A percentile compares a stretch with the other conserved stretches of the same genome.
Conservation (phyloP, 768 basidiomycete species). For the Termitomyces sp. region DNA sequence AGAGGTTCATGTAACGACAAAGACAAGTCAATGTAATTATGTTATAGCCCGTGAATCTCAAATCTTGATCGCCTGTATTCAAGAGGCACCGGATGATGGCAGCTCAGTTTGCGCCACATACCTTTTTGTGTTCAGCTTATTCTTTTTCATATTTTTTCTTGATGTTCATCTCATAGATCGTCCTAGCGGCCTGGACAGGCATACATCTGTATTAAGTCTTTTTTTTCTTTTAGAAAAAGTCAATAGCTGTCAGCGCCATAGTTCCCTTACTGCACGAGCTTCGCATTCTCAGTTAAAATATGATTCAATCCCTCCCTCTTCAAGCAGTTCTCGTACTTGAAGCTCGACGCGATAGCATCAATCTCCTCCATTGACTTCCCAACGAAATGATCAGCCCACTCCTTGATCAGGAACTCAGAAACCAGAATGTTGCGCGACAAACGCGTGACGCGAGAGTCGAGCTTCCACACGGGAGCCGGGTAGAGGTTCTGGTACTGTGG, state of each 20-base stretch:
- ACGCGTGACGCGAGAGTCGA: constrained; percentile 47
- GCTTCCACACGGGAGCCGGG: constrained; percentile 60
- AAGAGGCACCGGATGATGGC: too few species aligned
- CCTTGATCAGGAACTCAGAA: constrained; percentile 63
- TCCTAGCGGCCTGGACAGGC: not conserved
- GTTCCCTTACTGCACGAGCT: constrained; percentile 14
- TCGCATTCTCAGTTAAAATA: constrained; percentile 40
- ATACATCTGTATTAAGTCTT: not conserved
- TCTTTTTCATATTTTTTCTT: not conserved
- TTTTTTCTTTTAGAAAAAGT: too few species aligned
- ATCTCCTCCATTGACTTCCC: constrained; percentile 55
- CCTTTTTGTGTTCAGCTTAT: not conserved
- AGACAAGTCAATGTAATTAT: not conserved
- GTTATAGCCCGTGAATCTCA: not conserved
- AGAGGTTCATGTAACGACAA: too few species aligned
- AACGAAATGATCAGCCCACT: constrained; percentile 68
- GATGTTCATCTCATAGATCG: not conserved
- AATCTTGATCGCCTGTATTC: not conserved
- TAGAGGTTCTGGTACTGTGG: constrained; percentile 49
- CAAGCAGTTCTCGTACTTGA: constrained; percentile 64
- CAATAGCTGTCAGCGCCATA: not conserved
- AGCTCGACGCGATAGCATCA: constrained; percentile 71
- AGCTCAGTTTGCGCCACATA: not conserved
- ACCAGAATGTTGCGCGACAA: constrained; percentile 64
- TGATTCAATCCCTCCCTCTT: constrained; percentile 63